A percentile compares a stretch with the other conserved stretches of the same genome.
Evolutionary conservation across 169 alveolate species (phyloP).

Genomic region (Pseudocohnilembus persalinus): DNA sequence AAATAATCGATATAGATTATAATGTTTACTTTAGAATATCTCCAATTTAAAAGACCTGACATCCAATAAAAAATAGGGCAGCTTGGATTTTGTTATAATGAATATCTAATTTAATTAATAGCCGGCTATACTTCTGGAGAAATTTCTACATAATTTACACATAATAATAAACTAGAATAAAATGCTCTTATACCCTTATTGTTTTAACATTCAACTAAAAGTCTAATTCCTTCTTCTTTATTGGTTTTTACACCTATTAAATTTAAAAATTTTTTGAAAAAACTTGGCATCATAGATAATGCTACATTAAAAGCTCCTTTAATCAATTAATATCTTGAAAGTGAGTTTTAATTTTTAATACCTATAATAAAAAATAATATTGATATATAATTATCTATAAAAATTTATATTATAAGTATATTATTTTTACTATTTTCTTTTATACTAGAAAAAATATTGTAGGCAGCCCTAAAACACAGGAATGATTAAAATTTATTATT

Average conservation of each 20-base stretch:
- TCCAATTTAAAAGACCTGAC: not conserved
- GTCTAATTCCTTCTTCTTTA: not conserved
- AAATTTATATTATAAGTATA: too few relatives aligned
- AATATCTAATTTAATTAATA: too few relatives aligned
- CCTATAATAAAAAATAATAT: too few relatives aligned
- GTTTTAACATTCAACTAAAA: not conserved
- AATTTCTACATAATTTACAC: not conserved
- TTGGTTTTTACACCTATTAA: not conserved
- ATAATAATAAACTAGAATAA: not conserved
- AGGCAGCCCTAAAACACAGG: not conserved
- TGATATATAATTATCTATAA: not conserved
- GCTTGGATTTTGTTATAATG: not conserved
- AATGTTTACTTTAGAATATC: not conserved
- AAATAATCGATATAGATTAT: too few relatives aligned
- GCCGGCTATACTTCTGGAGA: not conserved
- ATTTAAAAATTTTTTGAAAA: too few relatives aligned
- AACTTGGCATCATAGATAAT: not conserved
- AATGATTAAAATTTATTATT: not conserved
- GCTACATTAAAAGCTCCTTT: not conserved
- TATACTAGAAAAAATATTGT: not conserved
- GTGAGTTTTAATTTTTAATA: not conserved
- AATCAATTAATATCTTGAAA: not conserved
- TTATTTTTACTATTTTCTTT: not conserved
- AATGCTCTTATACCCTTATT: not conserved
- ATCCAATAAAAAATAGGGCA: not conserved